Evolutionary conservation across 495 filamentous ascomycete genomes (phyloP), one percentile per base, ranked within the genome.

Genomic region (Hypoxylon lenormandii): DNA sequence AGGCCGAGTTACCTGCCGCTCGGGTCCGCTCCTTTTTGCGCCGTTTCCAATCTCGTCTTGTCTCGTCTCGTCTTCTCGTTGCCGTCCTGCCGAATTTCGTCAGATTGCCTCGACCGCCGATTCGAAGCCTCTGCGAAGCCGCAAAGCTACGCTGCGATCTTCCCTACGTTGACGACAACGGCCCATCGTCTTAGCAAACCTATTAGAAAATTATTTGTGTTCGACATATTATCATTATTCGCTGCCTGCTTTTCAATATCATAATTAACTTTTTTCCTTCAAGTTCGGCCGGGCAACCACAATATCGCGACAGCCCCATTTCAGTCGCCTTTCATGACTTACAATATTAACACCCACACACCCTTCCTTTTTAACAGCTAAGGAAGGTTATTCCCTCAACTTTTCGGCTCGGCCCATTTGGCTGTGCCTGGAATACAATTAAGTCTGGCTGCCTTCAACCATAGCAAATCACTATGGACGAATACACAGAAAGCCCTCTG

Each of bases 401-500:
- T 26, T 30, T 33, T 49, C n/a, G 16, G 45, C 43, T 49, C 16
- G 51, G 21, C 19, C 50, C 19, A 33, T 36, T 36, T 46, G 13
- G 37, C 51, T 42, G 49, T 42, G 52, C 38, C 26, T 58, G 40
- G 49, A 18, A 53, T 21, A 47, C 26, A 26, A 45, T 43, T 48
- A 16, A 51, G 21, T 23, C 63, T 57, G 54, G 49, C 50, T 30
- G 55, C 21, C 21, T 37, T 18, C 26, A 64, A 48, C 33, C 7
- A 48, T 49, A n/a, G 37, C 22, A 48, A 50, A 36, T 21, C 48
- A 73, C 62, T 68, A 82, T 83, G 79, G 84, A 86, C 40, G 87
- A 86, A 59, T 92, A 90, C 75, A 85, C 92, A 61, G 93, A 96
- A 62, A 91, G 87, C 76, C 89, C 90, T 45, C 87, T 94, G 84